Conservation (phyloP, 2,329 filamentous ascomycete species). For the Phoma sp. region DNA sequence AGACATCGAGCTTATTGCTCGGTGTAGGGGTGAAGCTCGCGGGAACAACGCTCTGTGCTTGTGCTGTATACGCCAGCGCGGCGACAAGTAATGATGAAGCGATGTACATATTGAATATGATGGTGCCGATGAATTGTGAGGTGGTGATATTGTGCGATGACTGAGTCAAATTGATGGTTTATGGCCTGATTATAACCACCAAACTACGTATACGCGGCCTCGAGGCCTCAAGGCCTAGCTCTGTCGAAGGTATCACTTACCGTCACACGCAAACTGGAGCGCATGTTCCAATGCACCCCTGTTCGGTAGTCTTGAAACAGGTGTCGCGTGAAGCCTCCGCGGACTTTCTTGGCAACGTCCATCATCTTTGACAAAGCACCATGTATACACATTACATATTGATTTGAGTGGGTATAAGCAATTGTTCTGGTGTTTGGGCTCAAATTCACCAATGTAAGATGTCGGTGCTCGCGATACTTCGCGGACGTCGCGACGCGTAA, state of each 20-base stretch:
- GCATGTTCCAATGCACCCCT: conserved; percentile 13
- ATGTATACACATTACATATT: not conserved
- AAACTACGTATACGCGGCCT: conserved; percentile 30
- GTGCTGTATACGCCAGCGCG: conserved; percentile 31
- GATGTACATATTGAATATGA: conserved; percentile 30
- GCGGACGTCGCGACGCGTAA: no score
- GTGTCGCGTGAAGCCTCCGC: conserved; percentile 29
- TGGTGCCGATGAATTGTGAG: not conserved
- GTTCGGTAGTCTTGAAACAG: conserved; percentile 37
- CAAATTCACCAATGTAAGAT: no score
- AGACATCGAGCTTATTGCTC: conserved; percentile 37
- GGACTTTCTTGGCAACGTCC: conserved; percentile 27
- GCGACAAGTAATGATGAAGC: conserved; percentile 30
- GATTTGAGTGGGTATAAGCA: no score
- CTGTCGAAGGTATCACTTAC: conserved; percentile 22
- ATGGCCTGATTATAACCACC: conserved; percentile 24
- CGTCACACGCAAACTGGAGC: conserved; percentile 29
- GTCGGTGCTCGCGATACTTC: no score
- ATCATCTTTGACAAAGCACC: not conserved
- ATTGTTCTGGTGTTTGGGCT: no score
- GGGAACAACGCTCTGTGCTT: conserved; percentile 39
- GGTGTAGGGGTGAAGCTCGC: conserved; percentile 37
- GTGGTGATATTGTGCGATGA: not conserved
- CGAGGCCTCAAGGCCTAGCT: conserved; percentile 22
- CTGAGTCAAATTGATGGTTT: not conserved